Conservation (phyloP, 768 basidiomycete species). For the Hericium rajendrae region DNA sequence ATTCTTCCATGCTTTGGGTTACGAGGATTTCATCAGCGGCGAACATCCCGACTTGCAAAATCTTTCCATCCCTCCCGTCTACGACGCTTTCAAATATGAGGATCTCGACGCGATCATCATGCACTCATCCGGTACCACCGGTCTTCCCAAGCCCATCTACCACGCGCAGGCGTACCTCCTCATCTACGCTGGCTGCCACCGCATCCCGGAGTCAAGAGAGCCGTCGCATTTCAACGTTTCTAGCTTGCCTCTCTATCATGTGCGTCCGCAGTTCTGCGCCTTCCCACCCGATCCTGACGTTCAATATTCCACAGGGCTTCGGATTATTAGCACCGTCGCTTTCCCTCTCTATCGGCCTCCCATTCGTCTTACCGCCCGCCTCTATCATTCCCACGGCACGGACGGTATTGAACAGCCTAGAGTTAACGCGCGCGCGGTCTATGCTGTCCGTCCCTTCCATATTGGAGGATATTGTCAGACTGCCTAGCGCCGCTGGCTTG, state of each 20-base stretch:
- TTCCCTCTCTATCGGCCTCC: constrained; percentile 29
- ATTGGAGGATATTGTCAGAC: constrained; percentile 26
- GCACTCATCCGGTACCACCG: constrained; percentile 43
- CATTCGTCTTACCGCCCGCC: constrained; percentile 27
- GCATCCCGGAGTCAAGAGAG: constrained; percentile 23
- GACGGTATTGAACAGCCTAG: constrained; percentile 15
- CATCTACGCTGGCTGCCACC: constrained; percentile 26
- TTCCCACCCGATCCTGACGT: not conserved
- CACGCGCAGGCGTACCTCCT: constrained; percentile 25
- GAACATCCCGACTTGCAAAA: constrained; percentile 5
- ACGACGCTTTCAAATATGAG: constrained; percentile 11
- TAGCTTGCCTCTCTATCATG: constrained; percentile 31
- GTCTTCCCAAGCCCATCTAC: constrained; percentile 37
- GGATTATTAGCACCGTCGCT: constrained; percentile 28
- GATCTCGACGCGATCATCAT: constrained; percentile 34
- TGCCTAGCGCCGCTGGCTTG: constrained; percentile 20
- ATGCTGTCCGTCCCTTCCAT: constrained; percentile 32
- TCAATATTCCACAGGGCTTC: constrained; percentile 22
- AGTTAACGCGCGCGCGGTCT: constrained; percentile 22
- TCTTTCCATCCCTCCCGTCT: constrained; percentile 20
- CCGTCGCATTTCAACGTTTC: constrained; percentile 26
- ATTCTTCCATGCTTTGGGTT: constrained; percentile 20
- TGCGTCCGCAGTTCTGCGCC: constrained; percentile 10
- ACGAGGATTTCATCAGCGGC: constrained; percentile 21
- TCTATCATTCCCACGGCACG: constrained; percentile 28